A percentile compares a stretch with the other conserved stretches of the same genome.
Evolutionary conservation across 1,284 basidiomycete genomes (phyloP).

Genomic region (Paramarasmius palmivorus): DNA sequence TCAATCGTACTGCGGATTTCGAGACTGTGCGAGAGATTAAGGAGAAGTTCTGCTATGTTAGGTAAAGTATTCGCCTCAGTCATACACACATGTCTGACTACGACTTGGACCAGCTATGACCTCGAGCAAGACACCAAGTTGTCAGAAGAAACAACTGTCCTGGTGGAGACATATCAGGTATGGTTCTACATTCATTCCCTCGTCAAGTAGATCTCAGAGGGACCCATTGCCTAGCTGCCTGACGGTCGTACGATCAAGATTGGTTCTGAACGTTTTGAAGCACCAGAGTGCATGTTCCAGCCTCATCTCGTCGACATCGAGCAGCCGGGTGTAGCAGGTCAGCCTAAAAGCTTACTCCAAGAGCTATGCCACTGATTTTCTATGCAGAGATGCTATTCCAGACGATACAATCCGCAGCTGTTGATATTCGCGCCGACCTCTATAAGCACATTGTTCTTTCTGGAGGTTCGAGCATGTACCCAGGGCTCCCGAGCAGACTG

Average conservation of each 20-base stretch:
- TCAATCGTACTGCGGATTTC: conserved; percentile 99
- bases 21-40: conserved; percentile 99
- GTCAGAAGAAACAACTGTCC: conserved; percentile 93
- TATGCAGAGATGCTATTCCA: conserved; percentile 91
- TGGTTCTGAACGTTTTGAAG: conserved; percentile 98
- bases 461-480: conserved; percentile 98
- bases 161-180: conserved; percentile 96
- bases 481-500: conserved; percentile 92
- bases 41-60: conserved; percentile 97
- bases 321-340: conserved; percentile 93
- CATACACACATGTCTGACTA: background rate
- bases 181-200: conserved; percentile 22
- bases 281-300: conserved; percentile 99
- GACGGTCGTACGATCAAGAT: conserved; percentile 98
- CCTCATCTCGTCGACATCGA: conserved; percentile 97
- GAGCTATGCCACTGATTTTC: background rate
- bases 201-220: conserved; percentile 30
- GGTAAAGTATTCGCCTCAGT: conserved; percentile 43
- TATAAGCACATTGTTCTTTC: conserved; percentile 99
- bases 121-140: conserved; percentile 92
- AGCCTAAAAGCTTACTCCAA: background rate
- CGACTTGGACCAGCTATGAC: conserved; percentile 70
- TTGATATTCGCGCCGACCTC: conserved; percentile 88
- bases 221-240: conserved; percentile 64
- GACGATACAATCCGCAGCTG: conserved; percentile 91